These are phyloP conservation scores for Prototheca cutis DNA, from an alignment of 163 green algal species.

Conservation along the genomic window DNA sequence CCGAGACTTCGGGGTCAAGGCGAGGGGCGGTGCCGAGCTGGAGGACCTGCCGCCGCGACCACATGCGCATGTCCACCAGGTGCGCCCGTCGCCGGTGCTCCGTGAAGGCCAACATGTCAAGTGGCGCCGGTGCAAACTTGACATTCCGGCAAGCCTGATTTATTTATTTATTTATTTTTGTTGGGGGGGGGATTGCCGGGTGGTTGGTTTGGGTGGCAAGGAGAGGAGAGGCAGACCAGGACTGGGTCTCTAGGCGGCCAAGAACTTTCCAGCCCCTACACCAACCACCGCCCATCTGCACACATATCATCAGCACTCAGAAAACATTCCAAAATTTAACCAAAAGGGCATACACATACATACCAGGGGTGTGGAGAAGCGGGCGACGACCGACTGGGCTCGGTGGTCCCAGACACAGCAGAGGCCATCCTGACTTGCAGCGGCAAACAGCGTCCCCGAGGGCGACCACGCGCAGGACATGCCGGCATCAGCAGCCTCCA, in stretches of 20 bases:
- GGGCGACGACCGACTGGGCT: conserved; percentile 12
- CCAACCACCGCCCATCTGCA: too few relatives aligned
- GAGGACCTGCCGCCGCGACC: conserved; percentile 4
- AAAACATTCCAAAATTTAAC: too few relatives aligned
- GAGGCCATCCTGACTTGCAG: conserved; percentile 50
- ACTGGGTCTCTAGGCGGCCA: too few relatives aligned
- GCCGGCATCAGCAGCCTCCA: conserved; percentile 44
- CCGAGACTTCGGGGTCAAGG: conserved; percentile 15
- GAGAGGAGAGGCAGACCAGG: too few relatives aligned
- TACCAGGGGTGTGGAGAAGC: conserved; percentile 6
- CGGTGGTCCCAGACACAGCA: conserved; percentile 53
- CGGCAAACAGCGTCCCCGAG: conserved; percentile 37
- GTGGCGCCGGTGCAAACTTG: conserved; percentile 47
- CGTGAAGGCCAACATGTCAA: conserved; percentile 60
- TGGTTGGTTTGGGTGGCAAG: too few relatives aligned
- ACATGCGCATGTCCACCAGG: conserved; percentile 8
- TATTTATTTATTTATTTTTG: too few relatives aligned
- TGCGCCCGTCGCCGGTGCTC: conserved; percentile 38
- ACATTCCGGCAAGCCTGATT: conserved; percentile 43
- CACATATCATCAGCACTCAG: too few relatives aligned
- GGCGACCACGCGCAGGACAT: conserved; percentile 64
- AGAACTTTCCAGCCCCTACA: too few relatives aligned
- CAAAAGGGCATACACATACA: too few relatives aligned
- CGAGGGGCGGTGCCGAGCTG: background rate
- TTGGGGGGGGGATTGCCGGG: too few relatives aligned